Base-by-base conservation (phyloP, 805 yeast species). In the Cyberlindnera japonica region DNA sequence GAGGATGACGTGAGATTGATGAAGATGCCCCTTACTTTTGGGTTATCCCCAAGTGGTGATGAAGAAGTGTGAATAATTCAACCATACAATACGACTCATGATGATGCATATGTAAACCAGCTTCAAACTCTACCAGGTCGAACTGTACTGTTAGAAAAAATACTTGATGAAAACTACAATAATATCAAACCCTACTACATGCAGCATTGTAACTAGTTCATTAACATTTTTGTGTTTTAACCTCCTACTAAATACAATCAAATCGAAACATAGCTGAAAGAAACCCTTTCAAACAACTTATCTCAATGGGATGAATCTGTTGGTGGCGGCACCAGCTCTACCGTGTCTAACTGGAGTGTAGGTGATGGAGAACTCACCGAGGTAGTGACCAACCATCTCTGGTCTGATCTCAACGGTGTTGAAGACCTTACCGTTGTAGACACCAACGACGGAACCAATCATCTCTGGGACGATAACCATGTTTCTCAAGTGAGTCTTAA, bases 281-380 rank as follows among this genome's bases (percentile, higher is more conserved):
- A 27, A 27, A 22, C n/a, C n/a, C n/a, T 22, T 22, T 22, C 24
- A 33, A 18, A 32, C 17, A 34, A 37, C 54, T 65, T 74, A 74
- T 70, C 63, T 72, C 65, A 74, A 71, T 71, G 90, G 89, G 67
- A 81, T 79, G 81, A 83, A 83, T 72, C 85, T 73, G 59, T 57
- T 72, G 72, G 74, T 66, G 72, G 84, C 74, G 74, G 84, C 77
- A 67, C 75, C 95, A 64, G 95, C 90, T 79, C 93, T 83, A 83
- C 97, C 97, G 81, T 95, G 99, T 81, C 95, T 88, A 71, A 91
- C 97, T 70, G 99, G 99, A 74, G 95, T 86, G 82, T 93, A 93
- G 64, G 99, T 79, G 76, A 93, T 93, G 67, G 99, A 91, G 88
- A 93, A 93, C 81, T 93, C 99, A 79, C 97, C 99, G 66, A 93